A percentile compares a stretch with the other conserved stretches of the same genome.
These are phyloP conservation scores for Pugionium dolabratum DNA, from an alignment of 345 rosid genomes.

Conservation along the genomic window DNA sequence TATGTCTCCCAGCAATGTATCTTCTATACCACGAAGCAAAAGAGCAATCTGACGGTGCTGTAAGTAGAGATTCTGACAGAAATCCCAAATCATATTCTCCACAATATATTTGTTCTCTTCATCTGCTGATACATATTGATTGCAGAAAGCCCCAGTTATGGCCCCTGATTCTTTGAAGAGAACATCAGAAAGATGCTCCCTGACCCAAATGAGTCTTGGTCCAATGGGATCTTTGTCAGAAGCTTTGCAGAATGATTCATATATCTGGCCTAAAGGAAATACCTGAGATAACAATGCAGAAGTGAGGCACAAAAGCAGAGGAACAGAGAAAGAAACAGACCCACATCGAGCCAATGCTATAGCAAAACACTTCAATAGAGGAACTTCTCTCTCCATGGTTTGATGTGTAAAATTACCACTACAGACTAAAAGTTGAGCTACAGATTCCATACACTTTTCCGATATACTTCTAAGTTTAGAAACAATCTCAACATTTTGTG, in stretches of 20 bases:
- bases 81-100: conserved; percentile 74
- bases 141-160: conserved; percentile 72
- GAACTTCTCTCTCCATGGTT: conserved; percentile 38
- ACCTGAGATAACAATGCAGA: conserved; percentile 67
- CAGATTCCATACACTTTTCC: conserved; percentile 52
- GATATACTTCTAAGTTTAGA: conserved; percentile 55
- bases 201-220: conserved; percentile 44
- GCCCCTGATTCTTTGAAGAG: conserved; percentile 81
- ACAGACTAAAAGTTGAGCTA: conserved; percentile 52
- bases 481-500: conserved; percentile 45
- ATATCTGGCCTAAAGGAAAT: conserved; percentile 62
- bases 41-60: conserved; percentile 69
- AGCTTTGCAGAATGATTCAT: conserved; percentile 47
- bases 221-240: conserved; percentile 34
- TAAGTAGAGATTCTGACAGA: conserved; percentile 70
- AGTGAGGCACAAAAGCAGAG: conserved; percentile 63
- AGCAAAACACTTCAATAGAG: conserved; percentile 62
- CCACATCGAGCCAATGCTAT: conserved; percentile 83
- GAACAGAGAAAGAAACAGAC: conserved; percentile 50
- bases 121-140: conserved; percentile 64
- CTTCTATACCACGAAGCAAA: conserved; percentile 59
- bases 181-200: conserved; percentile 57
- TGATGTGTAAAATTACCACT: conserved; percentile 38
- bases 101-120: conserved; percentile 58
- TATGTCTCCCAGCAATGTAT: conserved; percentile 55